Percentiles rank a stretch among this genome's conserved stretches.
These are phyloP conservation scores for Saccharomyces eubayanus DNA, from an alignment of 805 yeast genomes.

Conservation along the genomic window DNA sequence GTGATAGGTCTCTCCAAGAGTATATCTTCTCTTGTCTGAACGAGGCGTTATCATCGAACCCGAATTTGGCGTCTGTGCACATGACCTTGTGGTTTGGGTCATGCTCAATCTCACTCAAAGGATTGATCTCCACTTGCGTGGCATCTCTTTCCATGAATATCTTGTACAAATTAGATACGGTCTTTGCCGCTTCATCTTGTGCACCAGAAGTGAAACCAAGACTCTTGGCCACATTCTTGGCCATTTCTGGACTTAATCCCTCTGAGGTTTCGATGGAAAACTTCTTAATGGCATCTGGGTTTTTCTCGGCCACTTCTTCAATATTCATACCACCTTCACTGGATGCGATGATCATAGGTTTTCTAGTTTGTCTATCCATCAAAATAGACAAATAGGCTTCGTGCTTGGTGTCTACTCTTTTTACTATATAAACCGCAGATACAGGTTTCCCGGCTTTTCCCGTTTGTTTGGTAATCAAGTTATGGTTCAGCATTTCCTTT, in stretches of 20 bases:
- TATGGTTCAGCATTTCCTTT: constrained; percentile 82
- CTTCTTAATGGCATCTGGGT: constrained; percentile 87
- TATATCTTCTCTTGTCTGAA: constrained; percentile 93
- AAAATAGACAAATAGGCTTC: constrained; percentile 94
- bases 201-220: constrained; percentile 76
- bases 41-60: constrained; percentile 92
- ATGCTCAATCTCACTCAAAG: constrained; percentile 71
- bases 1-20: constrained; percentile 93
- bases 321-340: constrained; percentile 99
- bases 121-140: constrained; percentile 97
- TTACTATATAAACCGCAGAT: constrained; percentile 91
- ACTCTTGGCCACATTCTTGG: constrained; percentile 64
- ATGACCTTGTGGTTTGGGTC: constrained; percentile 59
- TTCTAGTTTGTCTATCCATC: constrained; percentile 86
- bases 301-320: constrained; percentile 91
- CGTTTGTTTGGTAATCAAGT: constrained; percentile 94
- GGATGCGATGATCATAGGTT: constrained; percentile 90
- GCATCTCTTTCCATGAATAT: constrained; percentile 89
- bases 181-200: constrained; percentile 75
- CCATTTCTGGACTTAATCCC: constrained; percentile 75
- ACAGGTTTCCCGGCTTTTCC: constrained; percentile 97
- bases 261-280: constrained; percentile 63
- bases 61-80: constrained; percentile 99
- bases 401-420: constrained; percentile 85
- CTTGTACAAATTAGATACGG: constrained; percentile 79